Percentiles rank a stretch among this genome's conserved stretches.
These are phyloP conservation scores for Cotoneaster glaucophyllus DNA, from an alignment of 306 rosid species.

Conservation along the genomic window DNA sequence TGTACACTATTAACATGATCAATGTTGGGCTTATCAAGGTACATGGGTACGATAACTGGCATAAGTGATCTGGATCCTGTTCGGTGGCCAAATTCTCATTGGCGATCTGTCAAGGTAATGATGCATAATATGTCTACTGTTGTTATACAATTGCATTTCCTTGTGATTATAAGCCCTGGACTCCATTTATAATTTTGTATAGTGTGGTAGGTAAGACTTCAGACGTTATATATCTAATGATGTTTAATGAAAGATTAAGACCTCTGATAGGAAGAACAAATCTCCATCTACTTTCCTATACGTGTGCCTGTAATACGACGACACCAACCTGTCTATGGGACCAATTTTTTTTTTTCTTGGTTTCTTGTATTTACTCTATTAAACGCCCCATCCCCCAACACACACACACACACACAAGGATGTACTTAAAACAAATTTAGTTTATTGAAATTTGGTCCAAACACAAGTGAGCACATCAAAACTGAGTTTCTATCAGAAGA, in stretches of 20 bases:
- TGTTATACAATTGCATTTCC: not conserved
- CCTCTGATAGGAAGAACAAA: not conserved
- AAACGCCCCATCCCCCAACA: not conserved
- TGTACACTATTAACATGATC: not conserved
- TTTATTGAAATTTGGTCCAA: not conserved
- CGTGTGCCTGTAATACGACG: not conserved
- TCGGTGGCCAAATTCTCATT: constrained; percentile 84
- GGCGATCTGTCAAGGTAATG: constrained; percentile 83
- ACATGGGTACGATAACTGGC: constrained; percentile 91
- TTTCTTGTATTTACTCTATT: not conserved
- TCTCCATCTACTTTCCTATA: not conserved
- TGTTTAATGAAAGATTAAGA: not conserved
- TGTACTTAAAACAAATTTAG: not conserved
- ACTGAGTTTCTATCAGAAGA: not conserved
- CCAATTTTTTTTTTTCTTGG: not conserved
- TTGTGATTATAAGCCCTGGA: not conserved
- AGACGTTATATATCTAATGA: not conserved
- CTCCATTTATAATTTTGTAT: not conserved
- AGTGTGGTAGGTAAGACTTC: not conserved
- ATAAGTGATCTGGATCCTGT: constrained; percentile 75
- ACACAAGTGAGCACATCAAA: not conserved
- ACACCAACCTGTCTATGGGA: not conserved
- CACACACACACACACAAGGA: not conserved
- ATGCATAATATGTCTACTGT: not conserved
- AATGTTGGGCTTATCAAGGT: constrained; percentile 40